Conservation (phyloP, 306 rosid species). For the Lablab purpureus region DNA sequence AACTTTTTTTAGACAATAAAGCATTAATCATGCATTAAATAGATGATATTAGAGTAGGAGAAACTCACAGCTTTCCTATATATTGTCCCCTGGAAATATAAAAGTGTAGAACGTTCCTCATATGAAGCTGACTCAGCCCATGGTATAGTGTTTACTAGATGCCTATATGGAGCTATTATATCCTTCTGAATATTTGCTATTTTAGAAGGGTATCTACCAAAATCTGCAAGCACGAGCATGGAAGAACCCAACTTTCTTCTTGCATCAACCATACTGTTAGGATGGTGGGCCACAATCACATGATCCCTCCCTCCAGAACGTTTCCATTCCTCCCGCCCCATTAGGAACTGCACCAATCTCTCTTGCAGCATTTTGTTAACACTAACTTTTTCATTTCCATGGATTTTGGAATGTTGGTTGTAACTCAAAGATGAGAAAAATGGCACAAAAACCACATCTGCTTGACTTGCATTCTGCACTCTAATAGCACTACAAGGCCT, state of each 20-base stretch:
- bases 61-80: conserved; percentile 11
- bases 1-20: too few relatives aligned
- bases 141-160: conserved; percentile 3
- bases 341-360: background rate
- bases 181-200: conserved; percentile 4
- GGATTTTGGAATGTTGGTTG: background rate
- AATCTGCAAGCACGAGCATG: conserved; percentile 21
- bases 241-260: conserved; percentile 7
- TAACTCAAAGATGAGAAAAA: conserved; percentile 18
- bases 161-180: conserved; percentile 20
- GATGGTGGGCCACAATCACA: conserved; percentile 15
- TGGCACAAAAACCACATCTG: conserved; percentile 1
- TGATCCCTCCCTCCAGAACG: conserved; percentile 14
- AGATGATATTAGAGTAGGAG: background rate
- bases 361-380: conserved; percentile 1
- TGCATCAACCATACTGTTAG: background rate
- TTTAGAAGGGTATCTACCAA: conserved; percentile 6
- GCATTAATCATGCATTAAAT: background rate
- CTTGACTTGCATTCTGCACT: background rate
- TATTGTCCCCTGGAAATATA: conserved; percentile 14
- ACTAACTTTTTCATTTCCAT: conserved; percentile 6
- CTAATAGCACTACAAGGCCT: background rate
- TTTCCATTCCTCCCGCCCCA: conserved; percentile 15
- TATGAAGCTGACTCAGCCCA: background rate
- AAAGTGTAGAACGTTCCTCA: conserved; percentile 10